These are phyloP conservation scores for Phalaenopsis aphrodite DNA, from an alignment of 106 monocot species.

Conservation along the genomic window DNA sequence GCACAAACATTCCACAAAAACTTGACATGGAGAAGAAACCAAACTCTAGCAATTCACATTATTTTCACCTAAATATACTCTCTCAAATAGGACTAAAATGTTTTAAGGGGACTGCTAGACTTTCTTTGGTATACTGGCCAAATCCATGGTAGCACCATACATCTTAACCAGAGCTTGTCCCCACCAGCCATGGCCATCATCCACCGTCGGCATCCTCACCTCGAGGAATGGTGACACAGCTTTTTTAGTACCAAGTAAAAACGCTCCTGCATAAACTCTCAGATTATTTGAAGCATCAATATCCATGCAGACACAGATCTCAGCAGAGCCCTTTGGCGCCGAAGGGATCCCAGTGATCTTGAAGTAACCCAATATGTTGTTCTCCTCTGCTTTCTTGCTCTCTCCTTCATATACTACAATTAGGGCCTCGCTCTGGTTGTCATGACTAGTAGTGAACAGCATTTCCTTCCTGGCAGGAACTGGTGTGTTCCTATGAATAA, in stretches of 20 bases:
- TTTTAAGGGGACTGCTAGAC: not conserved
- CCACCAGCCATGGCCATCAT: constrained; percentile 70
- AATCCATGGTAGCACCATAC: constrained; percentile 37
- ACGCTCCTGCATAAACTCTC: constrained; percentile 47
- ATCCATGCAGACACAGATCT: constrained; percentile 69
- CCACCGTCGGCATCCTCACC: constrained; percentile 65
- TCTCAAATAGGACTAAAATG: too few relatives aligned
- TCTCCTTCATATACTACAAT: constrained; percentile 71
- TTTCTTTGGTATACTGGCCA: constrained; percentile 31
- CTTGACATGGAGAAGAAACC: too few relatives aligned
- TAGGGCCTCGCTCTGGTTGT: constrained; percentile 65
- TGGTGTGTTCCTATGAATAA: constrained; percentile 55
- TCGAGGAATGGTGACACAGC: constrained; percentile 39
- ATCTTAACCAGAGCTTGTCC: constrained; percentile 39
- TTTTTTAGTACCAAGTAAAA: constrained; percentile 9
- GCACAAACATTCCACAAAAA: not conserved
- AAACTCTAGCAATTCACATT: too few relatives aligned
- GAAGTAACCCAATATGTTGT: constrained; percentile 65
- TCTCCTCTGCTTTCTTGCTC: constrained; percentile 39
- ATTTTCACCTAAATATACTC: too few relatives aligned
- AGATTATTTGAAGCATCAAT: constrained; percentile 58
- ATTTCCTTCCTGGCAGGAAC: constrained; percentile 63
- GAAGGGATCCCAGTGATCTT: constrained; percentile 60
- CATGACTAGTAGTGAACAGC: constrained; percentile 51
- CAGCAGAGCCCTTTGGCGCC: constrained; percentile 47